phyloP scores from a whole-genome alignment of 2,329 filamentous ascomycete species.

The Gyromitra esculenta region DNA sequence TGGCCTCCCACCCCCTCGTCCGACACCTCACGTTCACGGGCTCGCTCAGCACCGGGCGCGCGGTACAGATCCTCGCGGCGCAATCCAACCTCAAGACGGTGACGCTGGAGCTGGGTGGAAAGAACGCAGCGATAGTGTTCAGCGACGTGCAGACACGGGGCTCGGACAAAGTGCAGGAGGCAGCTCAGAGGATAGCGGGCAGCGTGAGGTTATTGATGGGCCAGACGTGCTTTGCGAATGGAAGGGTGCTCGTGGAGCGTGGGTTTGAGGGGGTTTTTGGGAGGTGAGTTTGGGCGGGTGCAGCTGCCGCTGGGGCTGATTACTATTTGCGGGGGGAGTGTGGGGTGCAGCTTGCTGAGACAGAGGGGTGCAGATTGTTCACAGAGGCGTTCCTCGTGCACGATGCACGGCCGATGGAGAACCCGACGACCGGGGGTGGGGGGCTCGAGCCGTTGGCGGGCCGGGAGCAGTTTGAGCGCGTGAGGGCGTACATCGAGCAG shows the following conservation, averaged over 20 bases:
- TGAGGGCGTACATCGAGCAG: constrained; percentile 64
- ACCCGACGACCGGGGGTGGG: constrained; percentile 10
- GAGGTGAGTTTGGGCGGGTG: constrained; percentile 5
- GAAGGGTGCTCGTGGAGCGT: constrained; percentile 20
- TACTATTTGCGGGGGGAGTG: constrained; percentile 9
- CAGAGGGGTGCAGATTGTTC: constrained; percentile 17
- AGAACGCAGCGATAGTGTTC: constrained; percentile 81
- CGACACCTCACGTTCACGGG: constrained; percentile 92
- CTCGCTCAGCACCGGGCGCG: constrained; percentile 82
- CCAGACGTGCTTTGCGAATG: constrained; percentile 49
- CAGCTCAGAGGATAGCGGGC: constrained; percentile 56
- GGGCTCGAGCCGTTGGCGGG: constrained; percentile 63
- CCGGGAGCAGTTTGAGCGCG: constrained; percentile 64
- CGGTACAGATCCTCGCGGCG: constrained; percentile 79
- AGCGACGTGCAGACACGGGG: constrained; percentile 66
- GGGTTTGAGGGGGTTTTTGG: constrained; percentile 28
- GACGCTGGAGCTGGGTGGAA: constrained; percentile 91
- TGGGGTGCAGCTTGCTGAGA: constrained; percentile 13
- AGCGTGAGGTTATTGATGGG: constrained; percentile 50
- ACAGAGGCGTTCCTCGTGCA: not conserved
- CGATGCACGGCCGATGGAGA: constrained; percentile 14
- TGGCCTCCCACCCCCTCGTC: constrained; percentile 73
- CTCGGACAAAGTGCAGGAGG: constrained; percentile 64
- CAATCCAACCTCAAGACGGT: constrained; percentile 82
- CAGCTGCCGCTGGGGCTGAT: constrained; percentile 8